Conservation (phyloP, 2,329 filamentous ascomycete species). For the Penicillium expansum region DNA sequence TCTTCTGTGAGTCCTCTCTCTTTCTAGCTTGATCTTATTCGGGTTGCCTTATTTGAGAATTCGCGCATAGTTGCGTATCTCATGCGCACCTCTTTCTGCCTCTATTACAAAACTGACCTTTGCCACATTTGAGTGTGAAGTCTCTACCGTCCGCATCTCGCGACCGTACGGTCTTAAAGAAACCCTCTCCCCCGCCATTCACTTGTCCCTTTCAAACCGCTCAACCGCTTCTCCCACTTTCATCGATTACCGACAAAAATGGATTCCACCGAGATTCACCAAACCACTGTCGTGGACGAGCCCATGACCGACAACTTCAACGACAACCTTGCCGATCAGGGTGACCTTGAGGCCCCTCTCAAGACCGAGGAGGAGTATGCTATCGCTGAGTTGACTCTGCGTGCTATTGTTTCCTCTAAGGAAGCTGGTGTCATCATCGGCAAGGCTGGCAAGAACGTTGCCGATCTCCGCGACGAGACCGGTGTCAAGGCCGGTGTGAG, state of each 20-base stretch:
- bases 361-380: slow-evolving; percentile 98
- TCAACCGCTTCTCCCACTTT: slow-evolving; percentile 24
- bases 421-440: slow-evolving; percentile 99
- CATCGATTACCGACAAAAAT: slow-evolving; percentile 43
- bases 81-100: slow-evolving; percentile 6
- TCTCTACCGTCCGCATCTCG: slow-evolving; percentile 6
- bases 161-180: slow-evolving; percentile 7
- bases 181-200: slow-evolving; percentile 11
- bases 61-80: neutral
- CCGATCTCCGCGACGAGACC: slow-evolving; percentile 93
- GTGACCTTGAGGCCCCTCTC: slow-evolving; percentile 72
- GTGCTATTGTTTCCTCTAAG: slow-evolving; percentile 97
- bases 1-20: slow-evolving; percentile 21
- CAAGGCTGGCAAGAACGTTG: slow-evolving; percentile 97
- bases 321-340: slow-evolving; percentile 61
- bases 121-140: slow-evolving; percentile 5
- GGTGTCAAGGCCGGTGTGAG: slow-evolving; percentile 97
- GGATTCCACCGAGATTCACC: slow-evolving; percentile 58
- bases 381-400: slow-evolving; percentile 84
- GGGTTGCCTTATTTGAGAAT: neutral
- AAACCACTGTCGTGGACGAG: slow-evolving; percentile 60
- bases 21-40: slow-evolving; percentile 4
- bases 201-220: slow-evolving; percentile 13
- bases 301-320: slow-evolving; percentile 62
- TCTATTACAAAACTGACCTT: slow-evolving; percentile 4